Percentiles rank a stretch among this genome's conserved stretches.
phyloP scores from a whole-genome alignment of 2,329 filamentous ascomycete genomes.

The Xylariaceae sp. region DNA sequence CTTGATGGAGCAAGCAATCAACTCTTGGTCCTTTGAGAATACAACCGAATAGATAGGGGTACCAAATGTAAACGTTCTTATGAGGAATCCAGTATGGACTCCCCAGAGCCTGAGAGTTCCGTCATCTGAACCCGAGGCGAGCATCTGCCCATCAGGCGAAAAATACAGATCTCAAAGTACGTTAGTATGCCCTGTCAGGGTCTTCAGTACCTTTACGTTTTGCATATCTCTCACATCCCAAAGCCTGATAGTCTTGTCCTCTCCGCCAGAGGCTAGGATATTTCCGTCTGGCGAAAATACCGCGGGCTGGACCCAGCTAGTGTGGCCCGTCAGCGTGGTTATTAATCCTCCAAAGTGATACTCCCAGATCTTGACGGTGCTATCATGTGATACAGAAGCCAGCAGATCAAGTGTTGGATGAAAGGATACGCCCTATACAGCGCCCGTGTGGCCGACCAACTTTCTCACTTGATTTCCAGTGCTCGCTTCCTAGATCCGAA shows the following conservation, averaged over 20 bases:
- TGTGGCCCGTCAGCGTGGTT: not conserved
- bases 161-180: not conserved
- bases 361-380: not conserved
- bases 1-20: not conserved
- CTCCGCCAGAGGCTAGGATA: not conserved
- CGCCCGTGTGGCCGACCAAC: not conserved
- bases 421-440: not conserved
- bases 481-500: not conserved
- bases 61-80: not conserved
- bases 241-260: not conserved
- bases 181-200: not conserved
- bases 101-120: not conserved
- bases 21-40: not conserved
- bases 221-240: not conserved
- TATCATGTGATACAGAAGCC: not conserved
- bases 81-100: not conserved
- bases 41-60: not conserved
- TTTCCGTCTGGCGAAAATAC: not conserved
- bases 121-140: not conserved
- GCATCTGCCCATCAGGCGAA: not conserved
- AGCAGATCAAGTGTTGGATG: not conserved
- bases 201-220: not conserved
- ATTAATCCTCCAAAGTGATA: not conserved
- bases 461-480: not conserved
- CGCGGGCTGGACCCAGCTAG: not conserved